Base-by-base conservation (phyloP, 352 stramenopile species). In the Pythium phragmitis region DNA sequence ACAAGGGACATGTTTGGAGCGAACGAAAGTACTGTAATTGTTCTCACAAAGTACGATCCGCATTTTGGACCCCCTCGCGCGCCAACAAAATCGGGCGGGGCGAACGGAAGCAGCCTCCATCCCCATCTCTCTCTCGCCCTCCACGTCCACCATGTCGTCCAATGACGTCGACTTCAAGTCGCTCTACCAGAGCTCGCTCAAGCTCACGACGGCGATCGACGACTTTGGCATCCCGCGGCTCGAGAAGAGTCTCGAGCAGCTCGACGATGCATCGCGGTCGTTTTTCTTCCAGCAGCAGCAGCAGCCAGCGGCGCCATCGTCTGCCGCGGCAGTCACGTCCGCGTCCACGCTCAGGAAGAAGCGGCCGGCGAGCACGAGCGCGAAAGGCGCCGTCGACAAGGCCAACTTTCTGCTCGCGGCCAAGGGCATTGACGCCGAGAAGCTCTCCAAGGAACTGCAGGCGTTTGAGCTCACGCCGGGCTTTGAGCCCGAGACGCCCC, bases 391-490 rank as follows among this genome's bases (percentile, higher is more conserved):
- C 21, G 70, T 75, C 5, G 80, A 93, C 74, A 92, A 89, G 63
- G 85, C 85, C 7, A 93, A 92, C 49, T 96, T 94, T 57, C 67
- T 96, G 34, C 65, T 96, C 36, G 88, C 88, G 2, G 70, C 84
- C 30, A 92, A 91, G 56, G 83, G 87, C 41, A 94, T 96, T 48
- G 86, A 96, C 68, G 82, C 88, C 33, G 87, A 96, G 61, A 93
- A 94, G 67, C 77, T 96, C 42, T 88, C 80, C 17, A 87, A 90
- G 47, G 86, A 94, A 37, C 75, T 96, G 19, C 74, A 91, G 54
- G 66, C 84, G 16, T 92, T 94, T 45, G 82, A 95, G 63, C 76
- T 94, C 17, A 70, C 85, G 59, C 76, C 82, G 11, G 75, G 87
- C 37, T 91, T 90, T 51, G 82, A 94, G 39, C 80, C 88, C 1